Evolutionary conservation across 2,329 filamentous ascomycete genomes (phyloP).

Genomic region (Epichloe amarillans): DNA sequence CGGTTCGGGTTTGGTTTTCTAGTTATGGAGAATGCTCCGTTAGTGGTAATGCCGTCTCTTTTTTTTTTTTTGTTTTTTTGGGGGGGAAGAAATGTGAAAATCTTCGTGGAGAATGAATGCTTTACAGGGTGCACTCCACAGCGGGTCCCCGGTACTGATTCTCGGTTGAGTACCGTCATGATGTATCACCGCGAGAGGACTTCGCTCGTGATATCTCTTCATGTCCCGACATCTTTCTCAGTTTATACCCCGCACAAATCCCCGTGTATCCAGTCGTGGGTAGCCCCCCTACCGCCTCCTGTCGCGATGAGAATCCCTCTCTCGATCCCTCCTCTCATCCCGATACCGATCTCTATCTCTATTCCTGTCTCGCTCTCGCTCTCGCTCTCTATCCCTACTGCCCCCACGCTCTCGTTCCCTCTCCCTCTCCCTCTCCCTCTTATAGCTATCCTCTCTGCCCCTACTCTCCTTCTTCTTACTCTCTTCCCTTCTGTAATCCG

Average conservation of each 20-base stretch:
- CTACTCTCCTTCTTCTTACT: conserved; percentile 30
- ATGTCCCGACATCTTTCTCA: too few relatives aligned
- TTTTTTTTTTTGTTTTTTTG: too few relatives aligned
- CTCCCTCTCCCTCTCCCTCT: conserved; percentile 26
- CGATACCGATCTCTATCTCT: conserved; percentile 4
- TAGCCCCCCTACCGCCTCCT: conserved; percentile 3
- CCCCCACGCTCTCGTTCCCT: conserved; percentile 23
- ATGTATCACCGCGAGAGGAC: too few relatives aligned
- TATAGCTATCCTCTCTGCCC: conserved; percentile 32
- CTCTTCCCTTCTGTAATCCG: conserved; percentile 35
- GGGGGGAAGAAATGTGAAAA: too few relatives aligned
- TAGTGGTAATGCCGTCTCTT: neutral
- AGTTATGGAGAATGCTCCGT: neutral
- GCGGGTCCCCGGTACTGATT: too few relatives aligned
- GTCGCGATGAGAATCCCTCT: conserved; percentile 8
- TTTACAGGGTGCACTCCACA: neutral
- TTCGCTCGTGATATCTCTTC: neutral
- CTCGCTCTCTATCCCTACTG: conserved; percentile 27
- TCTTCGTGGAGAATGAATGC: neutral
- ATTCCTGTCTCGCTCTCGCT: conserved; percentile 15
- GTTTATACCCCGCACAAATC: too few relatives aligned
- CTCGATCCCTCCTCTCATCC: conserved; percentile 1
- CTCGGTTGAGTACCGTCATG: neutral
- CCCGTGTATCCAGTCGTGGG: too few relatives aligned
- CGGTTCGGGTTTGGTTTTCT: neutral